Conservation (phyloP, 2,329 filamentous ascomycete species). For the Hortaea sp. region DNA sequence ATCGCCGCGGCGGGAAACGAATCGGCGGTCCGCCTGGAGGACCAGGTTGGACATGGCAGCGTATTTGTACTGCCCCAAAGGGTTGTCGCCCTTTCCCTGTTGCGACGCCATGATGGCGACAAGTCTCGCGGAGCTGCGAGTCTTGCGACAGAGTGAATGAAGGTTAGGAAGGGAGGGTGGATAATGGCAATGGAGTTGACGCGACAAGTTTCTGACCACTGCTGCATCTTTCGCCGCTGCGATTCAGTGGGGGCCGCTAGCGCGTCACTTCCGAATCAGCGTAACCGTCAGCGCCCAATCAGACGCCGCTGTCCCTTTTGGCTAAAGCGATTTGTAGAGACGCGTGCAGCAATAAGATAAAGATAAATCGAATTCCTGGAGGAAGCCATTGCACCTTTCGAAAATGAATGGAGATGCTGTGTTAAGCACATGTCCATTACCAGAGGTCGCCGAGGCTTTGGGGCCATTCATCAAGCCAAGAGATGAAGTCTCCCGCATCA, state of each 20-base stretch:
- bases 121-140: too few relatives aligned
- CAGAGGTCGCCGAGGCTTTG: constrained; percentile 19
- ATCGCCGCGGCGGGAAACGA: constrained; percentile 83
- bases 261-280: neutral
- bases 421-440: constrained; percentile 13
- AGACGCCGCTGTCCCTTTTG: neutral
- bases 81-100: constrained; percentile 24
- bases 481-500: constrained; percentile 17
- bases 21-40: constrained; percentile 96
- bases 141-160: neutral
- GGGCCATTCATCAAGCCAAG: constrained; percentile 22
- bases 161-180: neutral
- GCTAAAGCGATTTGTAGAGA: too few relatives aligned
- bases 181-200: neutral
- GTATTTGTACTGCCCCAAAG: constrained; percentile 30
- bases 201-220: neutral
- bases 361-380: too few relatives aligned
- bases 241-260: neutral
- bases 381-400: too few relatives aligned
- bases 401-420: too few relatives aligned
- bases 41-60: constrained; percentile 89
- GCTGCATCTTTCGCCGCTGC: neutral
- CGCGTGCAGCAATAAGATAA: too few relatives aligned
- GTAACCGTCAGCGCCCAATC: neutral
- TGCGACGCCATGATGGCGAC: constrained; percentile 20